These are phyloP conservation scores for Alternaria brassicae DNA, from an alignment of 2,329 filamentous ascomycete species.

Conservation along the genomic window DNA sequence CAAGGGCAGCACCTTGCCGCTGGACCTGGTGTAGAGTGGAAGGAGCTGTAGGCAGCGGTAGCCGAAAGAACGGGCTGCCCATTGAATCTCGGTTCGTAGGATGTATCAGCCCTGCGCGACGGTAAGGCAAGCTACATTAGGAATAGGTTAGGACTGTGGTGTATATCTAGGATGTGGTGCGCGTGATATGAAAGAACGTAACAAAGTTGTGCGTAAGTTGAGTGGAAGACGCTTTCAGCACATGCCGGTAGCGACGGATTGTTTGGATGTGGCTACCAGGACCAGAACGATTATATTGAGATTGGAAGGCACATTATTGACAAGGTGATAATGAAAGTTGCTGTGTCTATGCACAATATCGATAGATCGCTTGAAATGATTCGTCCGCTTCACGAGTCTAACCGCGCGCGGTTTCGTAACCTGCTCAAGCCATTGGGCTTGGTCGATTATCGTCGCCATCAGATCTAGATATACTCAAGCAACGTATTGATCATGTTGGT, in stretches of 20 bases:
- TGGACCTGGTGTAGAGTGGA: neutral
- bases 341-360: neutral
- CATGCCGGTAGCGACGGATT: neutral
- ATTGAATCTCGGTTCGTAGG: constrained; percentile 6
- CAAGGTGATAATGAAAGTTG: neutral
- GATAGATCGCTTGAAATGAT: neutral
- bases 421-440: neutral
- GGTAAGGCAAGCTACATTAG: constrained; percentile 4
- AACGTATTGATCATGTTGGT: neutral
- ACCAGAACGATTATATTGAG: neutral
- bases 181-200: neutral
- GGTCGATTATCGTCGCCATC: neutral
- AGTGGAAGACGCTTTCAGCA: neutral
- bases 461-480: neutral
- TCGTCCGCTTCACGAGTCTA: neutral
- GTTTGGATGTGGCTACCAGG: neutral
- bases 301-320: neutral
- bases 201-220: neutral
- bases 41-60: constrained; percentile 4
- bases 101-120: neutral
- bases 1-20: constrained; percentile 24
- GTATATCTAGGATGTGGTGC: neutral
- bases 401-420: neutral
- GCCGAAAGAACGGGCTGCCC: constrained; percentile 7
- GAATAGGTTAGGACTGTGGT: neutral